These are phyloP conservation scores for Pestalotiopsis fici DNA, from an alignment of 2,329 filamentous ascomycete species.

Conservation along the genomic window DNA sequence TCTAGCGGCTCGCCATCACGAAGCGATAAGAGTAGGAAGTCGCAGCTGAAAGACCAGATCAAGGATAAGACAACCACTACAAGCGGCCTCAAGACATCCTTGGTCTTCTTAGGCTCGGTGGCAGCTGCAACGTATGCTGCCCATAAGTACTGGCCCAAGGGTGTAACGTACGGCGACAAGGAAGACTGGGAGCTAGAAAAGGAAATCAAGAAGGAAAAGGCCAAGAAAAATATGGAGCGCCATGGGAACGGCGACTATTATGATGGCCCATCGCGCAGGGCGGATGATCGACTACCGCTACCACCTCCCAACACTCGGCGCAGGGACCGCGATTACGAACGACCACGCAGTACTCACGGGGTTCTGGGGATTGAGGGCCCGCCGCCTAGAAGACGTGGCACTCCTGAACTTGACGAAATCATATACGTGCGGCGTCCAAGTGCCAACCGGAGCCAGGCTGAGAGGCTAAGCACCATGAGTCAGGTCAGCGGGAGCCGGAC, in stretches of 20 bases:
- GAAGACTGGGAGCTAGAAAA: conserved; percentile 34
- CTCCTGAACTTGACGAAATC: neutral
- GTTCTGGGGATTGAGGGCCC: neutral
- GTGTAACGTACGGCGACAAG: conserved; percentile 36
- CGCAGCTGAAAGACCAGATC: conserved; percentile 3
- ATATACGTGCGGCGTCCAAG: neutral
- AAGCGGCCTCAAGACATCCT: conserved; percentile 30
- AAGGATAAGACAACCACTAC: conserved; percentile 19
- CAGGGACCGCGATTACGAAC: neutral
- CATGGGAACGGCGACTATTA: neutral
- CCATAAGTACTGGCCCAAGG: conserved; percentile 40
- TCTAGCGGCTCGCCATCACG: conserved; percentile 2
- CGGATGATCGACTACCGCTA: neutral
- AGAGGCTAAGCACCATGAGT: neutral
- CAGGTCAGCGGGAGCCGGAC: neutral
- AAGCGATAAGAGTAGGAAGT: neutral
- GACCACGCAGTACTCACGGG: conserved; percentile 2
- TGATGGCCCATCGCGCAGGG: neutral
- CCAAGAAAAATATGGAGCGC: neutral
- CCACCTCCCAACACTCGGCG: neutral
- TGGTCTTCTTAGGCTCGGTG: conserved; percentile 38
- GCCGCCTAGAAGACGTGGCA: neutral
- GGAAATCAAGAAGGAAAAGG: conserved; percentile 8
- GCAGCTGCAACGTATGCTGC: conserved; percentile 36
- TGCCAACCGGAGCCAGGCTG: neutral